Base-by-base conservation (phyloP, 2,329 filamentous ascomycete genomes). In the Aspergillus sp. region DNA sequence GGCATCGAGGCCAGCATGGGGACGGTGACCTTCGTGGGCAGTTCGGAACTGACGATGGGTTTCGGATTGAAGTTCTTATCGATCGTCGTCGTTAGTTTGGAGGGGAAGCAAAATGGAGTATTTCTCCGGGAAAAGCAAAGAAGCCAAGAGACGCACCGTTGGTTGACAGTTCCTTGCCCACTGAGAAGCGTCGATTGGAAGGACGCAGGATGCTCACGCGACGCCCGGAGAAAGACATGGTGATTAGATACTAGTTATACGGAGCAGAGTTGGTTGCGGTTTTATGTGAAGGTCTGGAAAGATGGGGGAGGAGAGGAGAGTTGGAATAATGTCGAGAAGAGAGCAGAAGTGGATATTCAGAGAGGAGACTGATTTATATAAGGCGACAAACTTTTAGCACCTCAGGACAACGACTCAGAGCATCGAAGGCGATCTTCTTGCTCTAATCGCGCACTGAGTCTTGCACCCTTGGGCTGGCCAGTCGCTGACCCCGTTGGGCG, bases 1-100 rank as follows among this genome's bases (percentile, higher is more conserved):
- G 54, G 91, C 89, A 70, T 97, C 93, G 64, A 97, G 88, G 67
- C 93, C 93, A 59, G 93, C 91, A 75, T 97, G 93, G 48, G 91
- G 89, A 72, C 90, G 87, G 79, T 96, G 92, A 58, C 93, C 93
- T 75, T 95, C 91, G 77, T 96, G 93, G 63, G 91, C 90, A 72
- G 87, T 86, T 68, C 93, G 89, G 79, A 97, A 96, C 73, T 96
- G 89, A 62, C 89, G 86, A 76, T 97, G 93, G 70, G 92, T 89
- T 73, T 89, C 89, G 68, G 91, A 96, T 69, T 84, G 86, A 64
- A 87, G 82, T 80, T 96, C 91, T 96, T 51, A 51, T 42, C 19
- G 22, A 53, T 24, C 5, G 30, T 24, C 5, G 20, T 3, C 30
- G 34, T 52, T 46, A 53, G 40, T 40, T 13, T 24, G 34, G 40